phyloP scores from a whole-genome alignment of 169 alveolate genomes.

The Besnoitia besnoiti region DNA sequence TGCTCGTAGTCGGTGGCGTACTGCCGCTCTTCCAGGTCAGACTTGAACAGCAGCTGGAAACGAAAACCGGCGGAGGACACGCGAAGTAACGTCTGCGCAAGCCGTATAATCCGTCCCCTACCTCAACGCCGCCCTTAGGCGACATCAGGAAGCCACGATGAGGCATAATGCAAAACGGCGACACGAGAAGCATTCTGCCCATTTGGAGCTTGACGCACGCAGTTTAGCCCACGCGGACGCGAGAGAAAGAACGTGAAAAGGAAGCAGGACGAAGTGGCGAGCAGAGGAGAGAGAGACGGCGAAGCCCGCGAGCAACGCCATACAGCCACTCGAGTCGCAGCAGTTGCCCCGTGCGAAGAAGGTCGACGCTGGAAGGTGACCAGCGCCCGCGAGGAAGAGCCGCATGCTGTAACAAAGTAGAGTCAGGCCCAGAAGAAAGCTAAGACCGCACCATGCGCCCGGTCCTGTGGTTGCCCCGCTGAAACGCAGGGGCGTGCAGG shows the following conservation, averaged over 20 bases:
- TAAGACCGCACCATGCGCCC: neutral
- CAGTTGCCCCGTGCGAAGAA: too few relatives aligned
- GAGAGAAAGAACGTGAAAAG: neutral
- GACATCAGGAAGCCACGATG: too few relatives aligned
- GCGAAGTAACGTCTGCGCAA: neutral
- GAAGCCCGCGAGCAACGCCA: neutral
- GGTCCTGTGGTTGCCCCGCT: neutral
- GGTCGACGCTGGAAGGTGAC: too few relatives aligned
- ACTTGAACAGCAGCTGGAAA: neutral
- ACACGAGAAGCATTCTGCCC: too few relatives aligned
- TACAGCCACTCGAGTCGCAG: too few relatives aligned
- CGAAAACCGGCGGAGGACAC: neutral
- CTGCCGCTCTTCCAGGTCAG: conserved; percentile 15
- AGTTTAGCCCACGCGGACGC: too few relatives aligned
- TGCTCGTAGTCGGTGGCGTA: neutral
- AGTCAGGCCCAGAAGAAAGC: neutral
- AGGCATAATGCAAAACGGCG: too few relatives aligned
- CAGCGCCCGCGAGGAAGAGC: too few relatives aligned
- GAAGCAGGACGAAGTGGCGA: neutral
- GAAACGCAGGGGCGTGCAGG: neutral
- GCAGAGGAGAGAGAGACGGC: neutral
- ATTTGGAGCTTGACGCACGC: too few relatives aligned
- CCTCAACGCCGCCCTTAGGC: too few relatives aligned
- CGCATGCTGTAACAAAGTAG: neutral
- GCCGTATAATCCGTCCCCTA: neutral